Evolutionary conservation across 2,329 filamentous ascomycete genomes (phyloP), one percentile per base, ranked within the genome.

Genomic region (Cordyceps cicadae): DNA sequence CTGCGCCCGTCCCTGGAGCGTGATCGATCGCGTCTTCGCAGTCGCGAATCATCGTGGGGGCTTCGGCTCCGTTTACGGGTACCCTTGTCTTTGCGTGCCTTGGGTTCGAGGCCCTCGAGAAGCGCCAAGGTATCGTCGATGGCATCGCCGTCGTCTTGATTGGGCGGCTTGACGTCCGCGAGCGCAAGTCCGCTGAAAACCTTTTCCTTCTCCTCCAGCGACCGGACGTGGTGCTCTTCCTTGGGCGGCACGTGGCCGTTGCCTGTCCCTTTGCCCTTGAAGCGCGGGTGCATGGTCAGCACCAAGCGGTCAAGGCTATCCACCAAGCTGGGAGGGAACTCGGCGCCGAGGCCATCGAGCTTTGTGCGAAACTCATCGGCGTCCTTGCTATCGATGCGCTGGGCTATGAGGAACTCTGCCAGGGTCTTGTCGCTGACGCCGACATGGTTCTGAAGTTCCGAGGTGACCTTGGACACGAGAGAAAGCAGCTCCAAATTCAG

Each of bases 91-190:
- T 78, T 78, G 66, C 76, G 79, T 15, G 79, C 77, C 68, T 88
- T 91, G 8, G 84, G 82, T 64, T 92, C 92, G 45, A 97, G 76
- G 0, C 87, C 88, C 72, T 97, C 94, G n/a, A 99, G 74, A 68
- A 96, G 81, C 0, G 92, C 92, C 67, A 99, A 85, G 0, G 94
- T 96, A 73, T 99, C 92, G 69, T 97, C 94, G 69, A 97, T 88
- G 21, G 85, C 89, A 70, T 90, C 88, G 1, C 76, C 77, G 51
- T 72, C 70, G 9, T 67, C 67, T 32, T 74, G 70, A 29, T 72
- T 64, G 5, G 66, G 66, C 0, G 70, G 70, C 37, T 86, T 81
- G 70, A 87, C 87, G 73, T 99, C 93, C 1, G 93, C 91, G 51
- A 99, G 82, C 8, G 92, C 84, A 55, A 99, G 81, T 0, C 92